phyloP scores from a whole-genome alignment of 176 grass and related monocot species.

The Poa annua region DNA sequence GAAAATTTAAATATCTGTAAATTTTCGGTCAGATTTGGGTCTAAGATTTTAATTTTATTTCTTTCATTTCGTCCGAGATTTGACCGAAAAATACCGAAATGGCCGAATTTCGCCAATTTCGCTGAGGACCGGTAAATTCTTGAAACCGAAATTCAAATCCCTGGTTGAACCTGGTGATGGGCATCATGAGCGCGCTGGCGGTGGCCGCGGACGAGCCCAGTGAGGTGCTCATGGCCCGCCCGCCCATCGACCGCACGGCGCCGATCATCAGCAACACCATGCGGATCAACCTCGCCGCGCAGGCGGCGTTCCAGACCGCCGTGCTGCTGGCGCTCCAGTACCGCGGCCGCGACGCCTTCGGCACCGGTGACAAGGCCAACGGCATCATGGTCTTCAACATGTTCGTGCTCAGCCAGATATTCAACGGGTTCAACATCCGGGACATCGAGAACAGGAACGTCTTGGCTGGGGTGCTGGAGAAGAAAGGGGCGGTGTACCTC shows the following conservation, averaged over 20 bases:
- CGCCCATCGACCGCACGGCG: constrained; percentile 53
- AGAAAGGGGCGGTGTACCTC: background rate
- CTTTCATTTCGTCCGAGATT: too few species aligned
- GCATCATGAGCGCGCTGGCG: constrained; percentile 73
- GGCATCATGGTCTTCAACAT: constrained; percentile 84
- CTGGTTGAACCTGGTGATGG: constrained; percentile 94
- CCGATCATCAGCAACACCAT: constrained; percentile 81
- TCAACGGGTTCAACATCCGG: constrained; percentile 90
- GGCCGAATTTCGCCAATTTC: too few species aligned
- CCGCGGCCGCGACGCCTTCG: constrained; percentile 36
- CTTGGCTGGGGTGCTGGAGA: constrained; percentile 20
- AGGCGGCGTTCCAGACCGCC: constrained; percentile 59
- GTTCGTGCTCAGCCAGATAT: constrained; percentile 85
- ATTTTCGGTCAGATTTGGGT: too few species aligned
- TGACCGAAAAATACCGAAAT: too few species aligned
- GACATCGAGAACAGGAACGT: constrained; percentile 27
- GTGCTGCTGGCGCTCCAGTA: constrained; percentile 65
- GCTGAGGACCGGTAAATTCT: too few species aligned
- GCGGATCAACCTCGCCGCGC: constrained; percentile 67
- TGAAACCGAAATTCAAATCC: too few species aligned
- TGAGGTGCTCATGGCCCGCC: constrained; percentile 53
- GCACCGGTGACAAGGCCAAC: constrained; percentile 31
- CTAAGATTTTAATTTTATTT: too few species aligned
- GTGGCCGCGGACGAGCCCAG: constrained; percentile 65
- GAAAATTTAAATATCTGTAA: too few species aligned